Percentiles rank a stretch among this genome's conserved stretches.
These are phyloP conservation scores for Mercurialis annua DNA, from an alignment of 345 rosid genomes.

Conservation along the genomic window DNA sequence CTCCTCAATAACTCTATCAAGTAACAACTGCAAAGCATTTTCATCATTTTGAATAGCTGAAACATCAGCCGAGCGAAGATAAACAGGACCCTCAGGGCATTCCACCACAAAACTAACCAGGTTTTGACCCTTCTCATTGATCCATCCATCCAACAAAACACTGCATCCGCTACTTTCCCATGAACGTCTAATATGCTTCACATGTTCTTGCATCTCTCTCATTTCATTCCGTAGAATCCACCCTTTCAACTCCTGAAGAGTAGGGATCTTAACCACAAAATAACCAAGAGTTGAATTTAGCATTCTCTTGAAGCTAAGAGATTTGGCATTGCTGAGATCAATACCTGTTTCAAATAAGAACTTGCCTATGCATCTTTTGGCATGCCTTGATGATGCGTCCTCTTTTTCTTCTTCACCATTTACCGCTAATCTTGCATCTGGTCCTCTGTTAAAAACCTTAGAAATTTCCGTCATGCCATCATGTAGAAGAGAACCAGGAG, in stretches of 20 bases:
- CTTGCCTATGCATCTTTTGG: constrained; percentile 12
- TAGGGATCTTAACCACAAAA: constrained; percentile 28
- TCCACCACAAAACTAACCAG: constrained; percentile 52
- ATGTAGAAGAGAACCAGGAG: neutral
- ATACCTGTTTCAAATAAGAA: constrained; percentile 46
- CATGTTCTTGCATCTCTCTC: constrained; percentile 36
- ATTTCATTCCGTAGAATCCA: constrained; percentile 22
- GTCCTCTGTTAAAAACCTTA: constrained; percentile 3
- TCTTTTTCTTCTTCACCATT: neutral
- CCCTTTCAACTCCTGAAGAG: constrained; percentile 25
- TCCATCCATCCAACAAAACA: constrained; percentile 66
- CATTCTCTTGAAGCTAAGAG: constrained; percentile 40
- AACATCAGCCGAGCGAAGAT: constrained; percentile 46
- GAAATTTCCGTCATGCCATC: constrained; percentile 17
- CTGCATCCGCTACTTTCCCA: constrained; percentile 64
- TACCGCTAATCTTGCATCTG: neutral
- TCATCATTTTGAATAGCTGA: constrained; percentile 21
- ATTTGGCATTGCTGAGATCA: constrained; percentile 39
- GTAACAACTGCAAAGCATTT: constrained; percentile 30
- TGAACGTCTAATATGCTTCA: constrained; percentile 39
- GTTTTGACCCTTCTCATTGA: constrained; percentile 40
- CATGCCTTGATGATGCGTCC: constrained; percentile 21
- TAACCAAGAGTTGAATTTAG: constrained; percentile 13
- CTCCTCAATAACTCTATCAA: constrained; percentile 41
- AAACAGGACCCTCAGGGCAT: constrained; percentile 47